Evolutionary conservation across 257 asterid genomes (phyloP).

Genomic region (Avicennia marina): DNA sequence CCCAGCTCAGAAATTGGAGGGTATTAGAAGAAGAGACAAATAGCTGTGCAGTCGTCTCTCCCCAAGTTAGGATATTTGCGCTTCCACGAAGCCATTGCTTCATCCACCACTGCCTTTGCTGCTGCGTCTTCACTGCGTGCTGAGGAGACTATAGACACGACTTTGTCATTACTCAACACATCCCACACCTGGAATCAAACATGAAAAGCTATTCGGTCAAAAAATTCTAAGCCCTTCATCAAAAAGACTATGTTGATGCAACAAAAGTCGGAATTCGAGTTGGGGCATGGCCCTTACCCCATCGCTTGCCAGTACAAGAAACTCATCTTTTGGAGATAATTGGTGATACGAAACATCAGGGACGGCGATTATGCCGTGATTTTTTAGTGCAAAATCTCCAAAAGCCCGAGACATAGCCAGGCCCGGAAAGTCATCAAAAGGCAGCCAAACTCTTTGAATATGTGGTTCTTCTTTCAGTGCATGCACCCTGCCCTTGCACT

Average conservation of each 20-base stretch:
- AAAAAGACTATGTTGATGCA: no score
- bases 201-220: no score
- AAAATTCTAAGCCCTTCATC: no score
- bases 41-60: conserved; percentile 97
- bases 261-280: no score
- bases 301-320: conserved; percentile 91
- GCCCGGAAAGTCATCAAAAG: conserved; percentile 96
- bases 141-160: conserved; percentile 73
- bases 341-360: conserved; percentile 82
- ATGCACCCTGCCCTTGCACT: conserved; percentile 91
- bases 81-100: conserved; percentile 90
- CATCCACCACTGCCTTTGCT: conserved; percentile 73
- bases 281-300: conserved; percentile 52
- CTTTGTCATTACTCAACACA: conserved; percentile 90
- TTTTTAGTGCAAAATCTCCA: conserved; percentile 97
- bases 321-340: conserved; percentile 68
- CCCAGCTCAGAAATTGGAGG: no score
- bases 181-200: conserved; percentile 87
- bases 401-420: conserved; percentile 99
- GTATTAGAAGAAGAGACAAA: conserved; percentile 71
- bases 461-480: conserved; percentile 98
- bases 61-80: conserved; percentile 83
- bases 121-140: conserved; percentile 73
- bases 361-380: conserved; percentile 89
- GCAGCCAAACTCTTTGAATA: conserved; percentile 96